Base-by-base conservation (phyloP, 148 eudicot species). In the Rhododendron vialii region DNA sequence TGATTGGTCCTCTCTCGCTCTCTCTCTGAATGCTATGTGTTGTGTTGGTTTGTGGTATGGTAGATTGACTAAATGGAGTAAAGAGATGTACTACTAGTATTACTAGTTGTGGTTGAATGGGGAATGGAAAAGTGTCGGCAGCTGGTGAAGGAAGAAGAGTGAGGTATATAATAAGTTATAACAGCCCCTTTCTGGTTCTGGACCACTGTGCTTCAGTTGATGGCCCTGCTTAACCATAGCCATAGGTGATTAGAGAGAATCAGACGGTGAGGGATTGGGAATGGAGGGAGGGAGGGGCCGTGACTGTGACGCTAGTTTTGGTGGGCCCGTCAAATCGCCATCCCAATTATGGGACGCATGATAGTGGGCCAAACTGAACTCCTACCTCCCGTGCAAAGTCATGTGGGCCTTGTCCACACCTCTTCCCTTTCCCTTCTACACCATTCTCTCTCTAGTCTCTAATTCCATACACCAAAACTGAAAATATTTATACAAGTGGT, bases 121-220 rank as follows among this genome's bases (percentile, higher is more conserved):
- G 5, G 1, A 20, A 67, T 13, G 30, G 17, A 83, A 67, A 83
- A 65, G 85, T 83, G 85, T 83, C 85, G 85, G 85, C 85, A 83
- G 85, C n/a, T 5, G 48, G 41, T 26, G 77, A 47, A 35, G 57
- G 15, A 47, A 47, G 77, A 47, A 22, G 57, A 36, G 20, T 36
- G 75, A 69, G 36, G 75, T 10, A 69, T 65, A 1, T 67, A 67
- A 69, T 9, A 69, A 41, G 75, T 28, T 4, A 28, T 69, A 4
- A 69, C 36, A 71, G 38, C 38, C 36, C 38, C 77, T 33, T 12
- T 28, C 77, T 71, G 77, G 20, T 51, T 5, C 9, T 20, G 74
- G 74, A n/a, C 35, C 33, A 71, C 38, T 28, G 15, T 28, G 12
- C 20, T 10, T 26, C 69, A 63, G 36, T 26, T 28, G 36, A 30